phyloP scores from a whole-genome alignment of 2,329 filamentous ascomycete species.

The Fusarium albidum region DNA sequence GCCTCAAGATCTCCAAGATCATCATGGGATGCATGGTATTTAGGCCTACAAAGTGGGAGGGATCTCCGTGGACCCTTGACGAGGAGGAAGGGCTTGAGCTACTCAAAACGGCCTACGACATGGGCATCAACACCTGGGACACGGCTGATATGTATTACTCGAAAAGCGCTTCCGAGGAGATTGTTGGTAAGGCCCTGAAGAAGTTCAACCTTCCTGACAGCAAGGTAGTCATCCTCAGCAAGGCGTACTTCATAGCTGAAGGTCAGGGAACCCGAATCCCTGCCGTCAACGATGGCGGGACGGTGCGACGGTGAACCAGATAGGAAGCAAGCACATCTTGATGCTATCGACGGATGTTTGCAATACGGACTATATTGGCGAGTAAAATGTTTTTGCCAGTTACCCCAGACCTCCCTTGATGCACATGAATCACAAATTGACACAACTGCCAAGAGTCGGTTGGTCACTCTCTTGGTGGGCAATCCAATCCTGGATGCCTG shows the following conservation, averaged over 20 bases:
- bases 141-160: slow-evolving; percentile 65
- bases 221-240: slow-evolving; percentile 61
- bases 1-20: slow-evolving; percentile 52
- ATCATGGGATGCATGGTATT: slow-evolving; percentile 49
- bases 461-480: slow-evolving; percentile 27
- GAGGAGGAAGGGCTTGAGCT: slow-evolving; percentile 58
- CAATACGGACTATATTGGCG: slow-evolving; percentile 63
- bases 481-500: slow-evolving; percentile 30
- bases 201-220: slow-evolving; percentile 64
- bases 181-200: slow-evolving; percentile 67
- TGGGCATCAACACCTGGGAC: slow-evolving; percentile 66
- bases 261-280: slow-evolving; percentile 44
- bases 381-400: neutral
- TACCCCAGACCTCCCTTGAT: no score
- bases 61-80: slow-evolving; percentile 37
- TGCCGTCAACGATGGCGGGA: slow-evolving; percentile 44
- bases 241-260: slow-evolving; percentile 56
- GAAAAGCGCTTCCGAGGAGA: slow-evolving; percentile 62
- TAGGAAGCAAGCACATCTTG: slow-evolving; percentile 69
- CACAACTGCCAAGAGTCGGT: slow-evolving; percentile 15
- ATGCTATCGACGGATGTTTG: slow-evolving; percentile 68
- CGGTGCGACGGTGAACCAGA: slow-evolving; percentile 42
- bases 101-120: slow-evolving; percentile 69
- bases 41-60: slow-evolving; percentile 44
- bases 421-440: neutral